Percentiles rank a stretch among this genome's conserved stretches.
Evolutionary conservation across 108 stramenopile species (phyloP).

Genomic region (Pseudonitzschia delicatissima): DNA sequence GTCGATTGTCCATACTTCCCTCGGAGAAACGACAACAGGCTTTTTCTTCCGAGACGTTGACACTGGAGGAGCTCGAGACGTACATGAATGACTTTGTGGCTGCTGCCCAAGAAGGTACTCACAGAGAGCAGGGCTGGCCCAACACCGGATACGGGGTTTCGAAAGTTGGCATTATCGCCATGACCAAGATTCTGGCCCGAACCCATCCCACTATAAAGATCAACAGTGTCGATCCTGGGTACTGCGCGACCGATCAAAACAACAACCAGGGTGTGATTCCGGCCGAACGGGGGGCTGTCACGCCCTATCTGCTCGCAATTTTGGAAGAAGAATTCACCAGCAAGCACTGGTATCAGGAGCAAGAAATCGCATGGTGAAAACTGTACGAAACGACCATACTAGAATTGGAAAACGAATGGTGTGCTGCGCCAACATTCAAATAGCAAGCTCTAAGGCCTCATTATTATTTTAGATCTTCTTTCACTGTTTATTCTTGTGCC

Average conservation of each 20-base stretch:
- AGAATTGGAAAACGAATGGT: too few species aligned
- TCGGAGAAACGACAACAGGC: slow-evolving; percentile 35
- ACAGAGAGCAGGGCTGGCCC: slow-evolving; percentile 65
- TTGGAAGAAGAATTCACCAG: slow-evolving; percentile 31
- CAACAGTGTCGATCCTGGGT: slow-evolving; percentile 64
- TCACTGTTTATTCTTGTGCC: too few species aligned
- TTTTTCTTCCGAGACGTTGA: slow-evolving; percentile 42
- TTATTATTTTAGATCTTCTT: too few species aligned
- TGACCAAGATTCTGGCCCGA: slow-evolving; percentile 57
- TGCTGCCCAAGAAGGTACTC: slow-evolving; percentile 53
- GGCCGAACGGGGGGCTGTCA: slow-evolving; percentile 64
- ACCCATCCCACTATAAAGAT: slow-evolving; percentile 20
- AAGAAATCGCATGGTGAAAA: slow-evolving; percentile 29
- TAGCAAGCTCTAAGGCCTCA: too few species aligned
- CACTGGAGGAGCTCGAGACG: slow-evolving; percentile 22
- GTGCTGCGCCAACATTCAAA: too few species aligned
- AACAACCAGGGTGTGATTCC: slow-evolving; percentile 56
- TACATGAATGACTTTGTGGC: slow-evolving; percentile 61
- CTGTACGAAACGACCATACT: too few species aligned
- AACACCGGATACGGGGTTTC: slow-evolving; percentile 80
- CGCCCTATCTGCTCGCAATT: slow-evolving; percentile 58
- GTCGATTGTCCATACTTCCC: slow-evolving; percentile 49
- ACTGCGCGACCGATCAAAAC: slow-evolving; percentile 80
- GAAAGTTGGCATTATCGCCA: slow-evolving; percentile 73
- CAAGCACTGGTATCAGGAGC: slow-evolving; percentile 29